Conservation (phyloP, 306 rosid genomes). For the Echinosophora koreensis region DNA sequence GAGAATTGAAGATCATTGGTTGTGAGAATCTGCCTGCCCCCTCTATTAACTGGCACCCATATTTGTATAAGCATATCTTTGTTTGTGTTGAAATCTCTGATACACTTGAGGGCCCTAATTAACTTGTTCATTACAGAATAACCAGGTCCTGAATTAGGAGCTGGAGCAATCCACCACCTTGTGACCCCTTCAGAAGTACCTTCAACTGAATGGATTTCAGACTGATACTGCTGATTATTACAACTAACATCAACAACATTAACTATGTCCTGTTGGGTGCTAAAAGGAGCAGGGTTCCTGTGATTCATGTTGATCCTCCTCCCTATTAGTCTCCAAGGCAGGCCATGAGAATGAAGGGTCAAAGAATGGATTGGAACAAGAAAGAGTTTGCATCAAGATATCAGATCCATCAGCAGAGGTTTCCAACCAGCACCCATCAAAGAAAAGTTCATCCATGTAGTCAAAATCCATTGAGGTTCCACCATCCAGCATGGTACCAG, state of each 20-base stretch:
- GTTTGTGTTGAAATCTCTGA: constrained; percentile 65
- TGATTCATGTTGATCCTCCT: constrained; percentile 46
- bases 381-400: constrained; percentile 60
- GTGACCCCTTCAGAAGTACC: constrained; percentile 52
- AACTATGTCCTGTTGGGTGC: constrained; percentile 32
- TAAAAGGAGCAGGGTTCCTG: constrained; percentile 37
- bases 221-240: constrained; percentile 37
- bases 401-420: constrained; percentile 72
- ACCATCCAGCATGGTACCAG: constrained; percentile 64
- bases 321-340: constrained; percentile 49
- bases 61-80: constrained; percentile 82
- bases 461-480: constrained; percentile 78
- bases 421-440: constrained; percentile 89
- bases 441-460: constrained; percentile 82
- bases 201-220: constrained; percentile 52
- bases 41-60: constrained; percentile 81
- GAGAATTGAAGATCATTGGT: constrained; percentile 73
- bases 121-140: constrained; percentile 70
- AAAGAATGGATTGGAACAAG: constrained; percentile 58
- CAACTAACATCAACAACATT: constrained; percentile 47
- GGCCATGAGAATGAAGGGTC: constrained; percentile 75
- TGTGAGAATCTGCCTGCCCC: constrained; percentile 69
- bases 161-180: constrained; percentile 73
- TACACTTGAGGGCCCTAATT: constrained; percentile 63
- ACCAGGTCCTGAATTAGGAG: constrained; percentile 49